phyloP scores from a whole-genome alignment of 805 yeast genomes.

The Lachancea waltii region DNA sequence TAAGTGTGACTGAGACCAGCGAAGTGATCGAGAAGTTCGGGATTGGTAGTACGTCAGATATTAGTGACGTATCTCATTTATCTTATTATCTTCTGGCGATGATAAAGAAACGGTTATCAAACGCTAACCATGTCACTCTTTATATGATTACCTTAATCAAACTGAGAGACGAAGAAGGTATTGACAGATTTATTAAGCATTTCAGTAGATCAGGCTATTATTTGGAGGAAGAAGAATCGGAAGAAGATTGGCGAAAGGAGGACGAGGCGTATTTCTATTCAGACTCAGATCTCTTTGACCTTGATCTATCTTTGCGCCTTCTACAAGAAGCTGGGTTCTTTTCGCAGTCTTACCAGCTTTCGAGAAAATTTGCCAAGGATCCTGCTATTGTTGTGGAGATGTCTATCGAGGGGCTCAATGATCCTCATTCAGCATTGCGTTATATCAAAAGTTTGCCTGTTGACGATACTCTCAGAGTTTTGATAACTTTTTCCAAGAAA shows the following conservation, averaged over 20 bases:
- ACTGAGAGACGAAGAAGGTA: slow-evolving; percentile 51
- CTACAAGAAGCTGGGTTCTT: slow-evolving; percentile 68
- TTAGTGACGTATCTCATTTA: slow-evolving; percentile 40
- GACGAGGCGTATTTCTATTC: slow-evolving; percentile 34
- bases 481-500: slow-evolving; percentile 58
- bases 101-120: slow-evolving; percentile 48
- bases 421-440: slow-evolving; percentile 51
- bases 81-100: slow-evolving; percentile 58
- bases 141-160: slow-evolving; percentile 76
- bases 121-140: slow-evolving; percentile 76
- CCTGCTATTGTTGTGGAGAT: slow-evolving; percentile 73
- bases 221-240: slow-evolving; percentile 25
- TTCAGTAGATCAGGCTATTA: slow-evolving; percentile 26
- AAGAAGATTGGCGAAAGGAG: slow-evolving; percentile 29
- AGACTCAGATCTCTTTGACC: slow-evolving; percentile 44
- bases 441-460: slow-evolving; percentile 64
- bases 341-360: slow-evolving; percentile 60
- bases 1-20: slow-evolving; percentile 55
- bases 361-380: slow-evolving; percentile 59
- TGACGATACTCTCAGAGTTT: slow-evolving; percentile 68
- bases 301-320: slow-evolving; percentile 57
- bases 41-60: slow-evolving; percentile 42
- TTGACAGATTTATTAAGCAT: slow-evolving; percentile 49
- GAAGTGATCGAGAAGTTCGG: slow-evolving; percentile 74
- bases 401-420: slow-evolving; percentile 56